A percentile compares a stretch with the other conserved stretches of the same genome.
Conservation (phyloP, 345 rosid species). For the Heritiera fomes region DNA sequence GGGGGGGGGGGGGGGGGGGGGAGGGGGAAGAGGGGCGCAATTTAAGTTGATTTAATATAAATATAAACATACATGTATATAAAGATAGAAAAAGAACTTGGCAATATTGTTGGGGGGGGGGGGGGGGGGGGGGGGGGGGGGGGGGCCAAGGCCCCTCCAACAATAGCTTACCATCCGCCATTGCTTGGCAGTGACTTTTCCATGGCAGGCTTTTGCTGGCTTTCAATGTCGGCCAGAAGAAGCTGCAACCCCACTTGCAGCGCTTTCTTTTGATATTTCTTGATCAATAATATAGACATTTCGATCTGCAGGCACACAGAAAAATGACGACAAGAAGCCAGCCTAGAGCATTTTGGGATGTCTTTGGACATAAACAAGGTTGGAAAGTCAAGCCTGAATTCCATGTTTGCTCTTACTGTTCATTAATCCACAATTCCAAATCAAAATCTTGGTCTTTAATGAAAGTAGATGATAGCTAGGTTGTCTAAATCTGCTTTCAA, state of each 20-base stretch:
- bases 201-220: background rate
- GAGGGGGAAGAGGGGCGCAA: too few species aligned
- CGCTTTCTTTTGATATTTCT: background rate
- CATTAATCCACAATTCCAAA: background rate
- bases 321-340: too few species aligned
- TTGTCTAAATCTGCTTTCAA: background rate
- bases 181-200: slow-evolving; percentile 2
- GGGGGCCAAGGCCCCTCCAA: too few species aligned
- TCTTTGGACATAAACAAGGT: background rate
- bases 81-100: too few species aligned
- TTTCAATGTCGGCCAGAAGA: background rate
- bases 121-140: too few species aligned
- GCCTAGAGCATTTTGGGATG: too few species aligned
- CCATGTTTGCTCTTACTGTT: background rate
- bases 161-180: too few species aligned
- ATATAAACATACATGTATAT: too few species aligned
- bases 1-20: too few species aligned
- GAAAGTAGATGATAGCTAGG: background rate
- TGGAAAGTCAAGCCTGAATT: slow-evolving; percentile 1
- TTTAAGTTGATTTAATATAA: too few species aligned
- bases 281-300: background rate
- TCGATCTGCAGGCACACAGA: background rate
- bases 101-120: too few species aligned
- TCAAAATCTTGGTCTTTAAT: background rate
- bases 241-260: background rate